Evolutionary conservation across 2,329 filamentous ascomycete genomes (phyloP).

Genomic region (Rutstroemia sp.): DNA sequence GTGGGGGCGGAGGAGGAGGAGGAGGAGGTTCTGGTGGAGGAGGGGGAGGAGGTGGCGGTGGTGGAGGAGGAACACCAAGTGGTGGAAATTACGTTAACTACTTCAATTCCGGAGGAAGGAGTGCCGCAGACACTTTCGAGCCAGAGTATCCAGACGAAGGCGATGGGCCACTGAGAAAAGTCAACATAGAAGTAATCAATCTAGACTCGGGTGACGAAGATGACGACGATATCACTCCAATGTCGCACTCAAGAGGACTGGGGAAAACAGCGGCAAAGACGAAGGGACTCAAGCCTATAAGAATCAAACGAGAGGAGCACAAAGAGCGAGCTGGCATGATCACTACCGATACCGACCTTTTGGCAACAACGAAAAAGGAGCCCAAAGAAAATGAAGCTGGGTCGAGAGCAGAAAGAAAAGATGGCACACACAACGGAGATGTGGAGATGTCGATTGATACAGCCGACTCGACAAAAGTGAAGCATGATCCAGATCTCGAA

Average conservation of each 20-base stretch:
- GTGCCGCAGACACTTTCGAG: slow-evolving; percentile 5
- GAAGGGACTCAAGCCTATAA: slow-evolving; percentile 23
- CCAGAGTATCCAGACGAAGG: slow-evolving; percentile 26
- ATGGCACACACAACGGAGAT: not conserved
- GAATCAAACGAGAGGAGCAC: slow-evolving; percentile 26
- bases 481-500: slow-evolving; percentile 1
- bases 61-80: not conserved
- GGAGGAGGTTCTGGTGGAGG: not conserved
- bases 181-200: slow-evolving; percentile 28
- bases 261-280: slow-evolving; percentile 11
- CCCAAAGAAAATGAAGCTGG: slow-evolving; percentile 4
- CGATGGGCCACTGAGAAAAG: slow-evolving; percentile 15
- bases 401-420: not conserved
- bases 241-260: slow-evolving; percentile 6
- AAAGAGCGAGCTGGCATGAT: slow-evolving; percentile 23
- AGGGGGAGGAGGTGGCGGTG: slow-evolving; percentile 4
- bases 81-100: not conserved
- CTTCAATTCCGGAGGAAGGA: not conserved
- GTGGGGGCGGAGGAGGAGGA: not conserved
- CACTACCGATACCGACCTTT: slow-evolving; percentile 14
- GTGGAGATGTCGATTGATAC: not conserved
- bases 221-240: slow-evolving; percentile 9
- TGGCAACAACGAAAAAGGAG: slow-evolving; percentile 1
- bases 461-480: not conserved
- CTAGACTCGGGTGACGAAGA: slow-evolving; percentile 17